Conservation (phyloP, 2,329 filamentous ascomycete species). For the Ophiostoma angusticollis region DNA sequence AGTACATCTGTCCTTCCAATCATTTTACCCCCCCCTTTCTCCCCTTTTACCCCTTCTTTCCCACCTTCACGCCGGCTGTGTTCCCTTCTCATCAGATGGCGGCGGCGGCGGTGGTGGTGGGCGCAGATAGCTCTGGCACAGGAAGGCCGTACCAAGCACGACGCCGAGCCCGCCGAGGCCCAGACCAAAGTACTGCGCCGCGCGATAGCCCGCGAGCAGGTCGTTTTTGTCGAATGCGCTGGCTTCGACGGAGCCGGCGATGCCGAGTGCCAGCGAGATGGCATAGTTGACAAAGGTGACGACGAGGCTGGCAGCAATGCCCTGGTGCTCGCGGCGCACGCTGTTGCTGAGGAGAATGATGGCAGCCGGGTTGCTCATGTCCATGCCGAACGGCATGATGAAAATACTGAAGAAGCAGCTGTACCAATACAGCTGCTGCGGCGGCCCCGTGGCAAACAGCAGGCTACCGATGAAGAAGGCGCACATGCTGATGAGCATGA, state of each 20-base stretch:
- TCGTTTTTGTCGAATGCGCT: conserved; percentile 20
- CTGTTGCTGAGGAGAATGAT: conserved; percentile 46
- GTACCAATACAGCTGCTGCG: conserved; percentile 49
- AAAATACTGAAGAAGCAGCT: conserved; percentile 47
- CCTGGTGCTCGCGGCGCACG: conserved; percentile 32
- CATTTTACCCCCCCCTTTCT: neutral
- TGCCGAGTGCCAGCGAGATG: conserved; percentile 51
- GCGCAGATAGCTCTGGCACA: conserved; percentile 15
- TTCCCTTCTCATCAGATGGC: neutral
- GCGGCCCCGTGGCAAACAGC: conserved; percentile 34
- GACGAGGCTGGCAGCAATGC: conserved; percentile 39
- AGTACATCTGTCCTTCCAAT: too few relatives aligned
- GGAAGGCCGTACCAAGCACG: conserved; percentile 20
- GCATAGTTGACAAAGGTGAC: conserved; percentile 57
- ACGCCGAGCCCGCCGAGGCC: conserved; percentile 26
- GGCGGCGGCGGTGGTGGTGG: too few relatives aligned
- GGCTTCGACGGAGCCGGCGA: conserved; percentile 51
- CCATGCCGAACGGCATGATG: conserved; percentile 50
- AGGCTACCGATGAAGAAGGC: conserved; percentile 31
- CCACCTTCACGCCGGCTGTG: too few relatives aligned
- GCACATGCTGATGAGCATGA: conserved; percentile 32
- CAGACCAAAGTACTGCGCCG: conserved; percentile 29
- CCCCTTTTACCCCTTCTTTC: too few relatives aligned
- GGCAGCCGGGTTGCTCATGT: conserved; percentile 53
- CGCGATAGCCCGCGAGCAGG: conserved; percentile 23